Evolutionary conservation across 1,284 basidiomycete genomes (phyloP), one percentile per base, ranked within the genome.

Genomic region (Neonothopanus nambi): DNA sequence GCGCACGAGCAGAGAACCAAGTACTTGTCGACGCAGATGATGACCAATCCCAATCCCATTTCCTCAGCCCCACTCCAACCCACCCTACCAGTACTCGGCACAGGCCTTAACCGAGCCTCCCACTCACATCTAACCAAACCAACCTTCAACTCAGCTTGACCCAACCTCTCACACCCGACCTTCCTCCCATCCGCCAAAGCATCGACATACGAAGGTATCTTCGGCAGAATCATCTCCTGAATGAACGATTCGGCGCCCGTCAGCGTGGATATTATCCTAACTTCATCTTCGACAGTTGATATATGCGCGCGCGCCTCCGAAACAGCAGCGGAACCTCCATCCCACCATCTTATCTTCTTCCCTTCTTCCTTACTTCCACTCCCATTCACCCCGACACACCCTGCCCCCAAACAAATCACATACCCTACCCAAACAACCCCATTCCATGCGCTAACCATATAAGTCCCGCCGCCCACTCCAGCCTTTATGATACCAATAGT

Each of bases 381-480:
- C 41, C 47, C 35, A 52, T 59, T 50, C 43, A 9, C 9, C 26
- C 18, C 44, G 17, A 63, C 61, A 52, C 62, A 65, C 20, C 57
- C 67, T 52, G 85, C 78, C 2, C 77, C 48, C 8, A 73, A 65
- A 0, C 72, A 77, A 5, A 82, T 54, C 1, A 77, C 52, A 51
- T 79, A 74, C 3, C 77, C 82, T 1, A 81, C 50, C 40, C 82
- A 75, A 4, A 78, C 66, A 8, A 75, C 74, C 1, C 67, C 64
- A 53, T 88, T 81, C 77, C 84, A 86, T 6, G 72, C 74, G 0
- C 79, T 82, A 33, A 84, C 59, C 47, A 80, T 70, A 63, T 87
- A 89, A 8, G 79, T 66, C 7, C 28, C 15, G 1, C 80, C 77
- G 1, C 82, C 84, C 15, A 86, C 61, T 6, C 74, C 62, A 2